phyloP scores from a whole-genome alignment of 2,329 filamentous ascomycete species.

The Mycosphaerella sp. region DNA sequence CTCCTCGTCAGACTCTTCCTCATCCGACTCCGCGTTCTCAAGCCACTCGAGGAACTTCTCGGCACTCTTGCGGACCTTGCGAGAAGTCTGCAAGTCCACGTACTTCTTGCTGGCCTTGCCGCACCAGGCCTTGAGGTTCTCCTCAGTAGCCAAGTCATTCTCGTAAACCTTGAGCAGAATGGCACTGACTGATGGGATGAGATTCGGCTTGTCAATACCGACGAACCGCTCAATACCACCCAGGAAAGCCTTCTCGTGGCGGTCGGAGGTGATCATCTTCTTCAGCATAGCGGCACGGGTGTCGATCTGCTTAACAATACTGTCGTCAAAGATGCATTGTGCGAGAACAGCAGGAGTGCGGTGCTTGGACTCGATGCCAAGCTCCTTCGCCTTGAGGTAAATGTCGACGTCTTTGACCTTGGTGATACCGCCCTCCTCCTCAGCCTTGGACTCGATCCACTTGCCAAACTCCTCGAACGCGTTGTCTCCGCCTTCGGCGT shows the following conservation, averaged over 20 bases:
- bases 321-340: constrained; percentile 87
- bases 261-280: constrained; percentile 79
- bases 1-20: constrained; percentile 26
- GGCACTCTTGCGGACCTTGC: constrained; percentile 91
- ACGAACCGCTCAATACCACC: constrained; percentile 93
- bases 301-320: constrained; percentile 80
- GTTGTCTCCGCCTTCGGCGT: constrained; percentile 70
- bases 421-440: constrained; percentile 63
- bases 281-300: constrained; percentile 81
- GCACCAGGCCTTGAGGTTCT: constrained; percentile 84
- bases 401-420: constrained; percentile 84
- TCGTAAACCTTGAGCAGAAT: constrained; percentile 88
- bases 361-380: constrained; percentile 92
- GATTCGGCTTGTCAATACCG: constrained; percentile 71
- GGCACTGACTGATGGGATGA: constrained; percentile 71
- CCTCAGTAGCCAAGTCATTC: constrained; percentile 80
- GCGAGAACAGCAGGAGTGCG: constrained; percentile 86
- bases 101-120: constrained; percentile 98
- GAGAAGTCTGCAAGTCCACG: constrained; percentile 78
- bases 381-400: constrained; percentile 93
- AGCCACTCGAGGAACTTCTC: constrained; percentile 95
- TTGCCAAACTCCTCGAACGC: constrained; percentile 88
- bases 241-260: constrained; percentile 90
- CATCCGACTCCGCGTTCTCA: constrained; percentile 39
- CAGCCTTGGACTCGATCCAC: constrained; percentile 77